These are phyloP conservation scores for Clohesyomyces aquaticus DNA, from an alignment of 495 filamentous ascomycete species.

Conservation along the genomic window DNA sequence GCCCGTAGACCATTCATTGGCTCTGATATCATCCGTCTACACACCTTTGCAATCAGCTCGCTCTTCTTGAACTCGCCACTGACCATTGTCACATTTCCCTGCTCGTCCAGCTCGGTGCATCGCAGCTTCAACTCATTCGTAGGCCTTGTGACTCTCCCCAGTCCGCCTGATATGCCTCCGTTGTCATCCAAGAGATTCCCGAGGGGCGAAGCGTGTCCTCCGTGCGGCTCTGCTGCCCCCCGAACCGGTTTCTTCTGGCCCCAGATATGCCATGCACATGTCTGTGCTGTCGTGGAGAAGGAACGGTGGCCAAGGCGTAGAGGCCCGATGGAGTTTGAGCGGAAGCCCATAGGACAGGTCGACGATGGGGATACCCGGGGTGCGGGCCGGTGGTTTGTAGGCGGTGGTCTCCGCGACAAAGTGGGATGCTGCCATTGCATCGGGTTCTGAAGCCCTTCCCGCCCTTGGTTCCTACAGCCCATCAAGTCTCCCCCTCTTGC, in stretches of 20 bases:
- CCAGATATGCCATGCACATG: conserved; percentile 26
- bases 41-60: conserved; percentile 92
- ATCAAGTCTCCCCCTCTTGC: background rate
- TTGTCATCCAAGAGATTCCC: conserved; percentile 53
- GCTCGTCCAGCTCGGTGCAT: conserved; percentile 92
- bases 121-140: conserved; percentile 79
- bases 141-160: conserved; percentile 70
- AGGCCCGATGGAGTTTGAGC: background rate
- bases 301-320: conserved; percentile 5
- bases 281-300: conserved; percentile 29
- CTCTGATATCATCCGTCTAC: no score
- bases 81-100: conserved; percentile 91
- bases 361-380: background rate
- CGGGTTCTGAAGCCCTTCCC: background rate
- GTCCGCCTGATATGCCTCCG: conserved; percentile 32
- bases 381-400: background rate
- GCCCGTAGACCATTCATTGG: no score
- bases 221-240: background rate
- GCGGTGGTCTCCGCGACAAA: no score
- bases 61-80: conserved; percentile 97
- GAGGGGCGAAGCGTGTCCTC: conserved; percentile 52
- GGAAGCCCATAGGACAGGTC: background rate
- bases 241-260: conserved; percentile 17
- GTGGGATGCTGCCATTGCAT: no score
- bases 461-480: background rate